phyloP scores from a whole-genome alignment of 2,329 filamentous ascomycete species.

The Cordyceps javanica region DNA sequence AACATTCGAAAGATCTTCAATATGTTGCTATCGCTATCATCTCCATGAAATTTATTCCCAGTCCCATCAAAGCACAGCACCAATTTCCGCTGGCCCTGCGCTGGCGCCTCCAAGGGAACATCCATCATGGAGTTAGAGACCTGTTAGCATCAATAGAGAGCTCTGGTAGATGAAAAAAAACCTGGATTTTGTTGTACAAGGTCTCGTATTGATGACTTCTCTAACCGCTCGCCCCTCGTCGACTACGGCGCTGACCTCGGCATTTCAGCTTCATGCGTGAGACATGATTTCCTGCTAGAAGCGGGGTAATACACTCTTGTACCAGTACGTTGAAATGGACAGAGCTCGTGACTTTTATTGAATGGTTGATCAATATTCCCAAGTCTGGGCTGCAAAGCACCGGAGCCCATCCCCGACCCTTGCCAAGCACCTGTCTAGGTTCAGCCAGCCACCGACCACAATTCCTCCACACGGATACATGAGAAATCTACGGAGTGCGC shows the following conservation, averaged over 20 bases:
- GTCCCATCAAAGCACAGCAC: slow-evolving; percentile 59
- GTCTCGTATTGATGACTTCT: neutral
- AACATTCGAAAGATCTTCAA: slow-evolving; percentile 67
- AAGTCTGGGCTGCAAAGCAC: neutral
- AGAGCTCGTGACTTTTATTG: neutral
- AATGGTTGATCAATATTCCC: neutral
- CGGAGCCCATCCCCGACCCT: neutral
- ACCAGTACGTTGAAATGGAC: neutral
- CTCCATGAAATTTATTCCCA: slow-evolving; percentile 57
- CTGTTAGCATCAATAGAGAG: no score
- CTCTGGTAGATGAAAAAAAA: neutral
- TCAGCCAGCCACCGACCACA: neutral
- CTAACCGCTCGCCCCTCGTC: neutral
- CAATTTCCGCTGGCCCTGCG: slow-evolving; percentile 35
- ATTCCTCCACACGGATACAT: neutral
- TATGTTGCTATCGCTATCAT: slow-evolving; percentile 59
- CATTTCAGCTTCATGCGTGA: neutral
- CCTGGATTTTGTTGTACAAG: neutral
- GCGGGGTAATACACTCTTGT: neutral
- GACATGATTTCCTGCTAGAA: neutral
- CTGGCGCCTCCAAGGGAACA: neutral
- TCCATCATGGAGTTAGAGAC: neutral
- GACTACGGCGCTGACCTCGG: neutral
- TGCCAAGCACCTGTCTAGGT: neutral
- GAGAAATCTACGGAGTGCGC: neutral